These are phyloP conservation scores for Penicillium glabrum DNA, from an alignment of 2,329 filamentous ascomycete genomes.

Conservation along the genomic window DNA sequence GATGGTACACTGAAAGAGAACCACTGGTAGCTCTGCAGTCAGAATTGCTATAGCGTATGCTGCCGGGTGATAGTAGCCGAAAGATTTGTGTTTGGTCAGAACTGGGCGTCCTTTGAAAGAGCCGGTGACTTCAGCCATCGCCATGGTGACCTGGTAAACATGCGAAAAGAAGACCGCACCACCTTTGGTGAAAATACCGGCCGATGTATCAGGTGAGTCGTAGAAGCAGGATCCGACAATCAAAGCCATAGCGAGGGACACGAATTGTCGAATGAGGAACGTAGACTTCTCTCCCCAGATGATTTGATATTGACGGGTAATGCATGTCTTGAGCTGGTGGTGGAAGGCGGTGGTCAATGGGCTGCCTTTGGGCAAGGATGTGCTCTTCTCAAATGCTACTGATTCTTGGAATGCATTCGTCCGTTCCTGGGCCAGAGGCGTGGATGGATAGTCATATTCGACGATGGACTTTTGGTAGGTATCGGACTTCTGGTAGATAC, in stretches of 20 bases:
- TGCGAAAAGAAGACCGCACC: conserved; percentile 66
- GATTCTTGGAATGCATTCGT: conserved; percentile 57
- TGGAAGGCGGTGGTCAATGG: conserved; percentile 57
- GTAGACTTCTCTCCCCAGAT: conserved; percentile 65
- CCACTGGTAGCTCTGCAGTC: conserved; percentile 53
- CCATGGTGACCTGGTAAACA: conserved; percentile 61
- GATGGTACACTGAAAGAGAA: conserved; percentile 59
- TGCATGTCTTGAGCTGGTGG: conserved; percentile 57
- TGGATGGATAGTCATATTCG: conserved; percentile 60
- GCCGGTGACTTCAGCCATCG: conserved; percentile 66
- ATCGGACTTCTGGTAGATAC: conserved; percentile 49
- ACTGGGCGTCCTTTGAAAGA: conserved; percentile 62
- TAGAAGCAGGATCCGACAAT: conserved; percentile 66
- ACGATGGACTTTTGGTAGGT: conserved; percentile 46
- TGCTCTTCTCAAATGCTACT: conserved; percentile 57
- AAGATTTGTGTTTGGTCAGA: conserved; percentile 58
- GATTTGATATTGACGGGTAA: conserved; percentile 64
- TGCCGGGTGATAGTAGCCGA: conserved; percentile 58
- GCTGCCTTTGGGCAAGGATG: conserved; percentile 53
- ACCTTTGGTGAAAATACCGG: conserved; percentile 63
- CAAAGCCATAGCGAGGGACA: conserved; percentile 43
- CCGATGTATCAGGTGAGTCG: conserved; percentile 57
- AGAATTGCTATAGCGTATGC: conserved; percentile 47
- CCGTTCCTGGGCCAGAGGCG: conserved; percentile 43
- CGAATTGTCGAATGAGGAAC: conserved; percentile 53